Evolutionary conservation across 2,329 filamentous ascomycete species (phyloP), one percentile per base, ranked within the genome.

Genomic region (Dissoconium aciculare): DNA sequence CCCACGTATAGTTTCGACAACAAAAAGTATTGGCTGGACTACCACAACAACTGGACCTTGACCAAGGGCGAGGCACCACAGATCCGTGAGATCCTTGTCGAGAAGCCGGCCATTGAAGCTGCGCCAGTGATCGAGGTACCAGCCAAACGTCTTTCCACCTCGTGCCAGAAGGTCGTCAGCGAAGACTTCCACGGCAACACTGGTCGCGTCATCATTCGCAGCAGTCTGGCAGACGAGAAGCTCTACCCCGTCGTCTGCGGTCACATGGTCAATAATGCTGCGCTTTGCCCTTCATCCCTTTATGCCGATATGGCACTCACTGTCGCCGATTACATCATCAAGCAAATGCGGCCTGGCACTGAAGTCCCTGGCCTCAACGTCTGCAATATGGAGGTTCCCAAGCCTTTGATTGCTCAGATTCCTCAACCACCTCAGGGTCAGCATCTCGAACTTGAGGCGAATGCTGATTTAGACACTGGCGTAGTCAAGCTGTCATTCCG

Each of bases 1-100:
- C 76, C 76, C 2, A 63, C 66, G 0, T 83, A 82, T 49, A 63
- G 63, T 0, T 83, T 74, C 49, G 73, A 82, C 49, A 59, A 69
- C 39, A 80, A 81, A 61, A 71, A 69, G 42, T 80, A 81, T 54
- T 79, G 74, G 74, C 63, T 79, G 11, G 70, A 72, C 48, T 79
- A 79, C 51, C 62, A 65, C 38, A 75, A 79, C 38, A 74, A 83
- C 52, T 84, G 76, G 72, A 69, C 64, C 17, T 56, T 83, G 21
- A 72, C 66, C 37, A 84, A 84, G 61, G 74, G 64, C 34, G 69
- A 78, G 40, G 65, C 59, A 23, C 59, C 56, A 23, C 40, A 43
- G 44, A 49, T 53, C 32, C 51, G 52, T 33, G 51, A 57, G 28
- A 40, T 49, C 23, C 48, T 58, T 17, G 44, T 57, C 26, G 57